These are phyloP conservation scores for Helichrysum umbraculigerum DNA, from an alignment of 129 eudicot genomes.

Conservation along the genomic window DNA sequence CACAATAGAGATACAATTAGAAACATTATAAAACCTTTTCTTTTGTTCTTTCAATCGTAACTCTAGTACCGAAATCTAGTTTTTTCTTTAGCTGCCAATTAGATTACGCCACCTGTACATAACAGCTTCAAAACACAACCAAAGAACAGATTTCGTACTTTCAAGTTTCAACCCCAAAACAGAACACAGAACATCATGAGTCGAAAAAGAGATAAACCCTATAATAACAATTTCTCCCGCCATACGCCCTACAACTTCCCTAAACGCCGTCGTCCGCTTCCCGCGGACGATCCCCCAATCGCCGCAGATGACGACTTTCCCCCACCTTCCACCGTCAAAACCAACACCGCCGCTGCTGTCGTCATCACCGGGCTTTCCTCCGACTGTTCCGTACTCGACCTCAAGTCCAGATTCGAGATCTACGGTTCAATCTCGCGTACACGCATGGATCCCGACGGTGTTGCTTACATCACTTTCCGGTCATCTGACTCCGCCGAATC, in stretches of 20 bases:
- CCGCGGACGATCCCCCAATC: slow-evolving; percentile 47
- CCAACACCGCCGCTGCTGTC: slow-evolving; percentile 46
- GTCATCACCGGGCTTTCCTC: slow-evolving; percentile 66
- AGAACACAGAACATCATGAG: slow-evolving; percentile 34
- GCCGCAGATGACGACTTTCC: slow-evolving; percentile 67
- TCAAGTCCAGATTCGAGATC: slow-evolving; percentile 82
- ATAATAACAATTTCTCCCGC: slow-evolving; percentile 41
- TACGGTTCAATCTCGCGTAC: slow-evolving; percentile 90
- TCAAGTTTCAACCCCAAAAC: background rate
- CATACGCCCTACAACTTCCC: slow-evolving; percentile 63
- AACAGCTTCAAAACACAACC: too few relatives aligned
- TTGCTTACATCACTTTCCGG: slow-evolving; percentile 75
- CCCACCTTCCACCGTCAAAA: slow-evolving; percentile 30
- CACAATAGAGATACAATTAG: too few relatives aligned
- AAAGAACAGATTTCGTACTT: background rate
- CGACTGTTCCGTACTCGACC: slow-evolving; percentile 73
- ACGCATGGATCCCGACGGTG: slow-evolving; percentile 68
- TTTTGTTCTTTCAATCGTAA: too few relatives aligned
- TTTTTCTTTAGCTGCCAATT: too few relatives aligned
- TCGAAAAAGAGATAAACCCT: slow-evolving; percentile 83
- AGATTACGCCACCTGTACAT: too few relatives aligned
- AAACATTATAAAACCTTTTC: too few relatives aligned
- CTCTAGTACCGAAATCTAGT: too few relatives aligned
- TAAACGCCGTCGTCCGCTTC: slow-evolving; percentile 83
- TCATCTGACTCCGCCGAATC: slow-evolving; percentile 60